phyloP scores from a whole-genome alignment of 768 basidiomycete genomes.

The Hygrocybe coccinea region DNA sequence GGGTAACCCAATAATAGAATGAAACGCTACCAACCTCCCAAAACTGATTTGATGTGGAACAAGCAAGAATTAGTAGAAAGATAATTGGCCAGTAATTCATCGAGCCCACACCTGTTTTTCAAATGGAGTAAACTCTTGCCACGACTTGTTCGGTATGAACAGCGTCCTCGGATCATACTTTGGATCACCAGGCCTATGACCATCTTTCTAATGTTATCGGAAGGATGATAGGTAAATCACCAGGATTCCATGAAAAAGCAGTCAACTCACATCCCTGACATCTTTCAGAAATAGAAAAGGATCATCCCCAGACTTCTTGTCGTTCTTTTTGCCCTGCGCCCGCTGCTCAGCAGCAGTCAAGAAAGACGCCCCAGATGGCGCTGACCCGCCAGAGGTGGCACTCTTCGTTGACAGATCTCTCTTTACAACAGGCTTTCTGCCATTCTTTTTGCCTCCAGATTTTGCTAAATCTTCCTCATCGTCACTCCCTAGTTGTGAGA shows the following conservation, averaged over 20 bases:
- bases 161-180: constrained; percentile 90
- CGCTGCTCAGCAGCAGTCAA: constrained; percentile 81
- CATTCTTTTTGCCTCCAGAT: constrained; percentile 30
- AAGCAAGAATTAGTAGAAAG: neutral
- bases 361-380: constrained; percentile 42
- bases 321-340: constrained; percentile 69
- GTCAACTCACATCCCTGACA: constrained; percentile 57
- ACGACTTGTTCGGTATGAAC: constrained; percentile 68
- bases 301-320: constrained; percentile 75
- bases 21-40: constrained; percentile 53
- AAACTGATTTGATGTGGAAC: constrained; percentile 41
- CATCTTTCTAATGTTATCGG: constrained; percentile 69
- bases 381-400: constrained; percentile 15
- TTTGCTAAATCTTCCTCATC: constrained; percentile 41
- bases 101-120: constrained; percentile 67
- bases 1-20: neutral
- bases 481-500: constrained; percentile 17
- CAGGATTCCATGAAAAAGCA: no score
- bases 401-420: constrained; percentile 10
- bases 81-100: constrained; percentile 3
- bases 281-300: constrained; percentile 68
- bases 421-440: constrained; percentile 27
- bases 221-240: constrained; percentile 5
- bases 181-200: constrained; percentile 67
- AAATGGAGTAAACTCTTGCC: constrained; percentile 88